Base-by-base conservation (phyloP, 2,329 filamentous ascomycete species). In the Dothideomycetidae sp. region DNA sequence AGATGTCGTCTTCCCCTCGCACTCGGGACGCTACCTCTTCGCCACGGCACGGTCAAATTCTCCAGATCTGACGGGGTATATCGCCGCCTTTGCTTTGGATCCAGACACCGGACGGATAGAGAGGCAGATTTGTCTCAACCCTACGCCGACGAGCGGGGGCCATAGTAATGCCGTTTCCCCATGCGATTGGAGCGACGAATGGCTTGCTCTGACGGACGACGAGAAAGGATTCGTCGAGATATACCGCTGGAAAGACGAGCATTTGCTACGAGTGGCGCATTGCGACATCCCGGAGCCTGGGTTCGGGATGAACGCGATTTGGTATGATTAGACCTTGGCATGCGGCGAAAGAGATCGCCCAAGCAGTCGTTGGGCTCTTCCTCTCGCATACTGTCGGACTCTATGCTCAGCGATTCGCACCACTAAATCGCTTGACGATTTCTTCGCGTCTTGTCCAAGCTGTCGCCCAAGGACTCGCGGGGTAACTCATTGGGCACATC, bases 261-360 rank as follows among this genome's bases (percentile, higher is more conserved):
- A 78, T 48, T 60, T 93, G 37, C 78, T 74, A 2, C 66, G 83
- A 3, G 83, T 92, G 5, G 83, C 83, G 11, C 68, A 81, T 44
- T 65, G 81, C 44, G 75, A 82, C 48, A 76, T 92, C 26, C 75
- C 76, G 4, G 84, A 92, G 62, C 81, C 81, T n/a, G 84, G 84
- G 1, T 93, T 93, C 55, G 83, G 83, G 2, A 93, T 93, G 84
- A 93, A 93, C 60, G 83, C 83, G n/a, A 85, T 92, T 45, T 93
- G 84, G 84, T 90, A 90, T 57, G 80, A 92, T 59, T 83, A 50
- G 52, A 34, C 26, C 26, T 10, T 26, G 21, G 21, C n/a, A n/a
- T n/a, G n/a, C n/a, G n/a, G n/a, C n/a, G n/a, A n/a, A n/a, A n/a
- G n/a, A n/a, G n/a, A n/a, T n/a, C n/a, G n/a, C n/a, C n/a, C n/a